Evolutionary conservation across 345 rosid species (phyloP).

Genomic region (Citrus australasica): DNA sequence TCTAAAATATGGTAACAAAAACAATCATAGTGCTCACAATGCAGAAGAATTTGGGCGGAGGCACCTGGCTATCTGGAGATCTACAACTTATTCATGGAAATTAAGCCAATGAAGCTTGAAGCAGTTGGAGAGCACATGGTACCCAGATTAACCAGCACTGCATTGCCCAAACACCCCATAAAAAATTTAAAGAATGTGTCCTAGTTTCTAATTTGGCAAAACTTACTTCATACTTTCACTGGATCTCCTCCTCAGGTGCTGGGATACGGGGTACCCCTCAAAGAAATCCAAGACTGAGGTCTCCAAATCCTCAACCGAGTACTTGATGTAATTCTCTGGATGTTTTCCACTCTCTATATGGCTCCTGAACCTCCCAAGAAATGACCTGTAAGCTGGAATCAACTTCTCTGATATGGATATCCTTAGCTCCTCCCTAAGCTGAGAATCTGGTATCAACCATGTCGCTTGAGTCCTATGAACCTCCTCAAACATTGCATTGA

Average conservation of each 20-base stretch:
- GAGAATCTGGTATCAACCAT: conserved; percentile 80
- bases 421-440: conserved; percentile 87
- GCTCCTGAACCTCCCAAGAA: conserved; percentile 86
- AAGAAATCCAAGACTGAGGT: conserved; percentile 85
- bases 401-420: conserved; percentile 78
- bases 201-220: conserved; percentile 42
- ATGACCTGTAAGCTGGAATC: conserved; percentile 92
- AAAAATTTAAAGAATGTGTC: conserved; percentile 67
- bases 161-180: conserved; percentile 38
- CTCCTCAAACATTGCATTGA: conserved; percentile 89
- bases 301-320: conserved; percentile 84
- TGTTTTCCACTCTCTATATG: conserved; percentile 92
- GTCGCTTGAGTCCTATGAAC: conserved; percentile 78
- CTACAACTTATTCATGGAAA: conserved; percentile 1
- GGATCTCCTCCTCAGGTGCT: conserved; percentile 80
- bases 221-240: conserved; percentile 37
- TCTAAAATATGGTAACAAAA: conserved; percentile 36
- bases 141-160: conserved; percentile 30
- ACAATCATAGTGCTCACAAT: conserved; percentile 44
- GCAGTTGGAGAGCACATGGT: conserved; percentile 16
- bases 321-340: conserved; percentile 92
- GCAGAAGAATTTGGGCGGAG: conserved; percentile 49
- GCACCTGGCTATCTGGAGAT: conserved; percentile 25
- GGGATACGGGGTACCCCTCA: conserved; percentile 76
- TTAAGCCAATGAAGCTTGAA: conserved; percentile 9